phyloP scores from a whole-genome alignment of 2,329 filamentous ascomycete genomes.

The Pseudocercospora crystallina region DNA sequence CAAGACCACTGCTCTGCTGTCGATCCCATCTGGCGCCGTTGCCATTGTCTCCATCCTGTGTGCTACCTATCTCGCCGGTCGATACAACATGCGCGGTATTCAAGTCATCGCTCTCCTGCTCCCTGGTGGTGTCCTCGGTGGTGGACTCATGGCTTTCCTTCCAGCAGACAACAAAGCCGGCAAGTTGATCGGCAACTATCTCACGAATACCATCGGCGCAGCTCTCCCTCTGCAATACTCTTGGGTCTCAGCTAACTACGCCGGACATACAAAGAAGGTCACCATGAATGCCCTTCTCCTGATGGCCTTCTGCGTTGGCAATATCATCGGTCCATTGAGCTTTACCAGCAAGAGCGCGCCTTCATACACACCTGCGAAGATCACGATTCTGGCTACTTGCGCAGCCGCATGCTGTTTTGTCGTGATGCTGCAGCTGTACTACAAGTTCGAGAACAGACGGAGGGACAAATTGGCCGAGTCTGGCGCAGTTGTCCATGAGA shows the following conservation, averaged over 20 bases:
- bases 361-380: slow-evolving; percentile 45
- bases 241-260: slow-evolving; percentile 53
- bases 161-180: slow-evolving; percentile 45
- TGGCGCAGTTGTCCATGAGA: slow-evolving; percentile 7
- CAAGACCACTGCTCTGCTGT: slow-evolving; percentile 32
- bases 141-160: slow-evolving; percentile 33
- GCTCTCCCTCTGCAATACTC: slow-evolving; percentile 38
- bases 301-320: slow-evolving; percentile 38
- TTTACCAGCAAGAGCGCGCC: slow-evolving; percentile 40
- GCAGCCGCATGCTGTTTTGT: slow-evolving; percentile 41
- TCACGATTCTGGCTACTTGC: slow-evolving; percentile 40
- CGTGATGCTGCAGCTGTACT: slow-evolving; percentile 51
- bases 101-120: slow-evolving; percentile 30
- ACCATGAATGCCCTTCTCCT: slow-evolving; percentile 59
- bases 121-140: slow-evolving; percentile 32
- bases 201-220: slow-evolving; percentile 41
- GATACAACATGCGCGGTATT: slow-evolving; percentile 31
- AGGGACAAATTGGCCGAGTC: slow-evolving; percentile 26
- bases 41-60: slow-evolving; percentile 40
- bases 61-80: slow-evolving; percentile 28
- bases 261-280: slow-evolving; percentile 65
- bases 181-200: slow-evolving; percentile 41
- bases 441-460: slow-evolving; percentile 46
- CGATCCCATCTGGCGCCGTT: slow-evolving; percentile 61
- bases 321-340: slow-evolving; percentile 43